Percentiles rank a stretch among this genome's conserved stretches.
phyloP scores from a whole-genome alignment of 352 stramenopile genomes.

The Globisporangium megalacanthum region DNA sequence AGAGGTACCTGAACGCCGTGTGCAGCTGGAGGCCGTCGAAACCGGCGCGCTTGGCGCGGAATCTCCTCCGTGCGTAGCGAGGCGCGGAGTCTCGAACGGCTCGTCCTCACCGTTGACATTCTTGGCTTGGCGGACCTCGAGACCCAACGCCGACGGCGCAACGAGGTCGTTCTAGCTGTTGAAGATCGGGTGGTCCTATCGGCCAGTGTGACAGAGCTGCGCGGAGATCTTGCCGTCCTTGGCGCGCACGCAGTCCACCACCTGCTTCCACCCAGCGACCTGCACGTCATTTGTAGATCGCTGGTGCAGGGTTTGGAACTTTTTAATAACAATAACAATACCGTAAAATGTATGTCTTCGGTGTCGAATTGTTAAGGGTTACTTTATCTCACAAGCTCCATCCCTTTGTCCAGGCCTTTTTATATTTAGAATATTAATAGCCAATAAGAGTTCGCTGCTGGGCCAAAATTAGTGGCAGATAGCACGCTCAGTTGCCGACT shows the following conservation, averaged over 20 bases:
- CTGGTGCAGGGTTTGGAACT: too few species aligned
- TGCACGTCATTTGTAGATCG: conserved; percentile 34
- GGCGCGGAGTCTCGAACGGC: conserved; percentile 28
- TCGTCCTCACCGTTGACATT: conserved; percentile 9
- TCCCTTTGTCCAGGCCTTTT: too few species aligned
- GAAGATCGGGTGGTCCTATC: conserved; percentile 31
- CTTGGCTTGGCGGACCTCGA: conserved; percentile 16
- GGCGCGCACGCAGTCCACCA: conserved; percentile 53
- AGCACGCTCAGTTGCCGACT: too few species aligned
- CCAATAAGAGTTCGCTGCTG: too few species aligned
- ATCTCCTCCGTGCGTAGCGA: conserved; percentile 67
- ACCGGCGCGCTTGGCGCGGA: conserved; percentile 62
- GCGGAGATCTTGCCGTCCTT: conserved; percentile 55
- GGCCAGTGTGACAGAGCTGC: conserved; percentile 75
- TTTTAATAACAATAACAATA: too few species aligned
- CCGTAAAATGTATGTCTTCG: too few species aligned
- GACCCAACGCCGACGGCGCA: conserved; percentile 17
- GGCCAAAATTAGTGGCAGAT: too few species aligned
- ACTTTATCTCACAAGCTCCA: too few species aligned
- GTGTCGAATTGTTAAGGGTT: too few species aligned
- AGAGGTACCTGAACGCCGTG: conserved; percentile 88
- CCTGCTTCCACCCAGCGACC: conserved; percentile 30
- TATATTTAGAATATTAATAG: too few species aligned
- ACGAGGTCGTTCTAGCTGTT: conserved; percentile 29
- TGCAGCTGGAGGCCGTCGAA: conserved; percentile 92